Evolutionary conservation across 306 rosid genomes (phyloP).

Genomic region (Nissolia schottii): DNA sequence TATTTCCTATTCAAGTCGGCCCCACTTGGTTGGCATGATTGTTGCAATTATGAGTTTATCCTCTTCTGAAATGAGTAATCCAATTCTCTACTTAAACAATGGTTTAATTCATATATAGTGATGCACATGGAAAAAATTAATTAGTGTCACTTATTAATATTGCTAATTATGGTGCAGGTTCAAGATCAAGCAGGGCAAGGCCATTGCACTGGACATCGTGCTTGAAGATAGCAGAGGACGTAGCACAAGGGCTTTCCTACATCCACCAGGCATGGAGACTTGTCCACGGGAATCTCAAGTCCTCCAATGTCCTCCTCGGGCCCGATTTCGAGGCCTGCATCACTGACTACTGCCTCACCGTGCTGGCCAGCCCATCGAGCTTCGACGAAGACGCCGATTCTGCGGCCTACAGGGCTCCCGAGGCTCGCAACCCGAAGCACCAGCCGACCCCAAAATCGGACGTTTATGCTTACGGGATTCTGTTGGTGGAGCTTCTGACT

Average conservation of each 20-base stretch:
- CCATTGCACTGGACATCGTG: constrained; percentile 97
- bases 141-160: background rate
- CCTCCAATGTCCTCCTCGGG: constrained; percentile 82
- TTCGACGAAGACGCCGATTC: constrained; percentile 37
- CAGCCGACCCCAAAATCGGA: constrained; percentile 58
- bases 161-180: constrained; percentile 42
- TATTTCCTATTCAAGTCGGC: background rate
- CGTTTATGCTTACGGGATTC: constrained; percentile 66
- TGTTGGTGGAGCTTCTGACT: constrained; percentile 73
- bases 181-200: constrained; percentile 74
- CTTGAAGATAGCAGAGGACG: constrained; percentile 88
- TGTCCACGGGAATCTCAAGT: constrained; percentile 88
- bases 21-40: background rate
- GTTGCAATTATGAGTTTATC: background rate
- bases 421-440: constrained; percentile 42
- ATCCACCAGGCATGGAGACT: constrained; percentile 97
- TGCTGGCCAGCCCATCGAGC: constrained; percentile 33
- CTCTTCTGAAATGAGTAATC: background rate
- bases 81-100: background rate
- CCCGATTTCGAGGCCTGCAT: constrained; percentile 82
- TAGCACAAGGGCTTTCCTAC: constrained; percentile 89
- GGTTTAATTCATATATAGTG: background rate
- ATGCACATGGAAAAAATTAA: no score
- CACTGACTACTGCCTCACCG: constrained; percentile 74
- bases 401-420: constrained; percentile 68